Conservation (phyloP, 345 rosid genomes). For the Noccaea caerulescens region DNA sequence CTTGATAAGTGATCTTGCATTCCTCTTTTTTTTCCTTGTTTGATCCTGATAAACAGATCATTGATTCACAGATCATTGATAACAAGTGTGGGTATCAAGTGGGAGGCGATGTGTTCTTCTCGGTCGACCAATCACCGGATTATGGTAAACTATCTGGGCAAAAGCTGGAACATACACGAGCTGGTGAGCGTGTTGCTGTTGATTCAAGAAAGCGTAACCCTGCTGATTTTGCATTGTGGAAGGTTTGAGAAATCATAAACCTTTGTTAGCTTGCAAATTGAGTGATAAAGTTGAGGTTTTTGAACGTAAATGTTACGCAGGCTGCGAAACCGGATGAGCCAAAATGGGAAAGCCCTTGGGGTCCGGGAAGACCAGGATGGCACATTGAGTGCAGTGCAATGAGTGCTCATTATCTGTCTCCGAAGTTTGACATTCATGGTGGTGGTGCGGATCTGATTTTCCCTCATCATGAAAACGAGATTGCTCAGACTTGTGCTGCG, state of each 20-base stretch:
- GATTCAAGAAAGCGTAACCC: constrained; percentile 85
- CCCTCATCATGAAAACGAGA: constrained; percentile 90
- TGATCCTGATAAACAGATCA: neutral
- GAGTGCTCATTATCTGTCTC: constrained; percentile 75
- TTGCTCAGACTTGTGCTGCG: constrained; percentile 86
- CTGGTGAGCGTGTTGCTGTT: constrained; percentile 85
- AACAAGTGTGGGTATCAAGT: constrained; percentile 73
- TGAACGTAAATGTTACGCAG: constrained; percentile 47
- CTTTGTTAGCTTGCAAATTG: neutral
- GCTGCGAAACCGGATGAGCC: constrained; percentile 91
- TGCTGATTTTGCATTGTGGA: constrained; percentile 93
- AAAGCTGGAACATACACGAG: constrained; percentile 68
- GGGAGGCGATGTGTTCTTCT: constrained; percentile 82
- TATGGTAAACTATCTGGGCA: constrained; percentile 83
- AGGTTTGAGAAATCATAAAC: constrained; percentile 50
- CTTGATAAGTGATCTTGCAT: constrained; percentile 6
- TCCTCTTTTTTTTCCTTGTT: neutral
- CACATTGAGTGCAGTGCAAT: constrained; percentile 99
- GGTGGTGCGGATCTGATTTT: constrained; percentile 82
- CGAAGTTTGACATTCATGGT: constrained; percentile 81
- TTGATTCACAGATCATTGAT: constrained; percentile 66
- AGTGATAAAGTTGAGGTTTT: constrained; percentile 27
- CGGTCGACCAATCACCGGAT: constrained; percentile 72
- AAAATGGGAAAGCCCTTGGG: constrained; percentile 93
- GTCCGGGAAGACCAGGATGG: constrained; percentile 96